Evolutionary conservation across 139 green algal genomes (phyloP), one percentile per base, ranked within the genome.

Genomic region (Micractinium conductrix): DNA sequence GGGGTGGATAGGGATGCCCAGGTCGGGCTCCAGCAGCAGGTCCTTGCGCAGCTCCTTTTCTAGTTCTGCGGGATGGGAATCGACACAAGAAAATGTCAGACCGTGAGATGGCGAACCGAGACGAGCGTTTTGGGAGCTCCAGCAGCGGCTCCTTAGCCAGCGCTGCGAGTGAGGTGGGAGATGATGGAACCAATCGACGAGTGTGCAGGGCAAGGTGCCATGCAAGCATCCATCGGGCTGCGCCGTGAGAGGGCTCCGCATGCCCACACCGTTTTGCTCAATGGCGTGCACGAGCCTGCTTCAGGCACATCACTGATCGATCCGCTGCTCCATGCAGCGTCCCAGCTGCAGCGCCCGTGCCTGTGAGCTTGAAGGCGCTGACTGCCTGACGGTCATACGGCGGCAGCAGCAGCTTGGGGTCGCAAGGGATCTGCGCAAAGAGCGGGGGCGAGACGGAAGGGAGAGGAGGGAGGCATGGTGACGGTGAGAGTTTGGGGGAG

Each of bases 321-420:
- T n/a, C n/a, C n/a, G n/a, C n/a, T n/a, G n/a, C n/a, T n/a, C n/a
- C n/a, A n/a, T n/a, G n/a, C n/a, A n/a, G n/a, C n/a, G n/a, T n/a
- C n/a, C n/a, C n/a, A n/a, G n/a, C n/a, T n/a, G n/a, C n/a, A n/a
- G n/a, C n/a, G n/a, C n/a, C n/a, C n/a, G n/a, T n/a, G n/a, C 81
- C 79, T n/a, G 92, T 95, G 2, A 96, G 78, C 4, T 72, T 62
- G 72, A 95, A 96, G 26, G 72, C 74, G 0, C 88, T 87, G 1
- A 96, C 81, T 55, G 89, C 48, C 40, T 92, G 58, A 0, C 88
- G 70, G 60, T 92, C 53, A 10, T 90, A 83, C 6, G 88, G 85
- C 0, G 84, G 78, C 44, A 96, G 82, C 33, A 96, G 86, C 87
- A 96, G 87, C 81, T 94, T 95, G 72, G 93, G 93, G 74, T 95